Percentiles rank a stretch among this genome's conserved stretches.
These are phyloP conservation scores for Salix viminalis DNA, from an alignment of 345 rosid species.

Conservation along the genomic window DNA sequence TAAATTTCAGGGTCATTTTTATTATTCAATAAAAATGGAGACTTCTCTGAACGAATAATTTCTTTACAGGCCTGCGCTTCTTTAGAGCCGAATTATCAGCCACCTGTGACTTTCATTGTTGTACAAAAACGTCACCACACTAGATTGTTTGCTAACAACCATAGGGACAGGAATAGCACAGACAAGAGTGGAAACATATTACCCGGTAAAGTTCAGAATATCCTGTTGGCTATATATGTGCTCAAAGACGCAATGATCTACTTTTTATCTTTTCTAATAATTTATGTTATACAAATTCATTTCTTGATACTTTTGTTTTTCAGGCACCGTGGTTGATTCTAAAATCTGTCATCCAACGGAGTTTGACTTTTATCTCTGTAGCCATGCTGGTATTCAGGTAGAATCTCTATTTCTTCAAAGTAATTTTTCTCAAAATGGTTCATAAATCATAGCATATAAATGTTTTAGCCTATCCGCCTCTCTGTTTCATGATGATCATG, in stretches of 20 bases:
- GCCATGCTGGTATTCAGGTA: conserved; percentile 99
- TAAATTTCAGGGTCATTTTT: background rate
- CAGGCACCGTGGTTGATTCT: conserved; percentile 94
- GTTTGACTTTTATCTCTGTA: conserved; percentile 94
- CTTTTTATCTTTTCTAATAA: background rate
- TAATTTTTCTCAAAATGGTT: background rate
- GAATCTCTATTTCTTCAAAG: background rate
- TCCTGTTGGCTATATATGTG: background rate
- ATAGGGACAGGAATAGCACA: conserved; percentile 82
- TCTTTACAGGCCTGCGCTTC: conserved; percentile 80
- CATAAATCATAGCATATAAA: background rate
- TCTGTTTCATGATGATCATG: background rate
- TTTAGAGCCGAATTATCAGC: conserved; percentile 95
- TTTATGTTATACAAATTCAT: background rate
- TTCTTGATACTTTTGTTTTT: background rate
- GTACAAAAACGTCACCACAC: conserved; percentile 98
- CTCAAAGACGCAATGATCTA: background rate
- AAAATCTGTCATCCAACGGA: conserved; percentile 97
- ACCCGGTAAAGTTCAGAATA: conserved; percentile 56
- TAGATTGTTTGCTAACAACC: conserved; percentile 85
- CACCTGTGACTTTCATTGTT: conserved; percentile 92
- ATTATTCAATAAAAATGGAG: background rate
- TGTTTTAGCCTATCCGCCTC: background rate
- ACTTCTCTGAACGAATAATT: background rate
- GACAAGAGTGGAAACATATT: conserved; percentile 89